Evolutionary conservation across 2,329 filamentous ascomycete genomes (phyloP).

Genomic region (Thelonectria discophora): DNA sequence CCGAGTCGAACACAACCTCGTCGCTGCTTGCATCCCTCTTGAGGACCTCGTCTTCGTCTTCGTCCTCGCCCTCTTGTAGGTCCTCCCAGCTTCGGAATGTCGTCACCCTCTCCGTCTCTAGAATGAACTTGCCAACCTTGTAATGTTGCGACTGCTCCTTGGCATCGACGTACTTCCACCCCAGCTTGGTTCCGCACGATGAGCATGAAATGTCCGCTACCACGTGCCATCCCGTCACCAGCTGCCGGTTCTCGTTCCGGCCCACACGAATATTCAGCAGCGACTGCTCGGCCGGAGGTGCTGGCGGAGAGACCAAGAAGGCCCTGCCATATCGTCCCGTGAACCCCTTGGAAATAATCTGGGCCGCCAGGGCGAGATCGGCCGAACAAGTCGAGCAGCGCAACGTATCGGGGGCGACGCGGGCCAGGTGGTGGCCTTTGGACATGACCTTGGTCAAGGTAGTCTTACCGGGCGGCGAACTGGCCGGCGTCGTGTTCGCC

Average conservation of each 20-base stretch:
- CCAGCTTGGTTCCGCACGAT: slow-evolving; percentile 64
- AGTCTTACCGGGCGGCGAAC: slow-evolving; percentile 36
- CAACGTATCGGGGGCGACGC: slow-evolving; percentile 62
- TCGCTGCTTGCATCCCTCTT: slow-evolving; percentile 21
- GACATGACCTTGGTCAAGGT: slow-evolving; percentile 25
- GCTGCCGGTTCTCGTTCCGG: slow-evolving; percentile 62
- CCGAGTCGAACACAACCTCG: slow-evolving; percentile 66
- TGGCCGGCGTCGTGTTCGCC: slow-evolving; percentile 42
- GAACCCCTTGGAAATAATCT: slow-evolving; percentile 73
- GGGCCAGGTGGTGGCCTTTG: slow-evolving; percentile 47
- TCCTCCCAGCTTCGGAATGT: slow-evolving; percentile 62
- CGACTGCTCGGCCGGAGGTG: slow-evolving; percentile 39
- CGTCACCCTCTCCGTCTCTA: slow-evolving; percentile 68
- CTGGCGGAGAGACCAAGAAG: slow-evolving; percentile 62
- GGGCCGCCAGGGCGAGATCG: slow-evolving; percentile 68
- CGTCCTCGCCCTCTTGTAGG: slow-evolving; percentile 28
- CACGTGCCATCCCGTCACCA: slow-evolving; percentile 70
- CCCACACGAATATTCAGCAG: slow-evolving; percentile 67
- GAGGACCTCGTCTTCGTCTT: slow-evolving; percentile 12
- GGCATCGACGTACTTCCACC: slow-evolving; percentile 75
- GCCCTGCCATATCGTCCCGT: slow-evolving; percentile 72
- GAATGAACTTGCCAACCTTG: slow-evolving; percentile 74
- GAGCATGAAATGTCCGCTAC: slow-evolving; percentile 70
- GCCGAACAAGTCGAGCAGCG: slow-evolving; percentile 67
- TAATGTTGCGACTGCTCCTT: slow-evolving; percentile 68